Evolutionary conservation across 345 rosid genomes (phyloP).

Genomic region (Dimocarpus longan): DNA sequence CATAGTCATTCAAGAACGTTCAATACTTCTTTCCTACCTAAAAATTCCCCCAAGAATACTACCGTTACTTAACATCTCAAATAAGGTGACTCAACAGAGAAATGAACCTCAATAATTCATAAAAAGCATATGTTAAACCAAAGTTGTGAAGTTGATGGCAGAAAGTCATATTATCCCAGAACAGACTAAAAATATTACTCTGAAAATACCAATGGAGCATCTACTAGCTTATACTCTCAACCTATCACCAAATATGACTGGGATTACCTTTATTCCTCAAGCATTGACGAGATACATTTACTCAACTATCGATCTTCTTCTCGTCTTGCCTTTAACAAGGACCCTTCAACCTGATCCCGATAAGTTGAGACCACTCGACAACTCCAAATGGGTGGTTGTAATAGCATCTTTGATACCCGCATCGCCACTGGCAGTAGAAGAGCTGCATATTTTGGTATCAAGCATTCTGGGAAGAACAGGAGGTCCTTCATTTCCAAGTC

Average conservation of each 20-base stretch:
- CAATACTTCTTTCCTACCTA: neutral
- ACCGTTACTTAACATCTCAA: neutral
- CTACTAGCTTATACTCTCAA: neutral
- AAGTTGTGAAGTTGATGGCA: neutral
- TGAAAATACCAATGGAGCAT: neutral
- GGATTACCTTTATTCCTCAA: neutral
- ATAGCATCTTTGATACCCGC: constrained; percentile 27
- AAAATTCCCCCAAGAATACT: no score
- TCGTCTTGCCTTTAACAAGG: neutral
- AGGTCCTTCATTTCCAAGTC: constrained; percentile 24
- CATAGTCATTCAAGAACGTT: no score
- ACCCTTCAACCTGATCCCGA: constrained; percentile 9
- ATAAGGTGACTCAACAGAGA: neutral
- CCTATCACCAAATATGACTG: neutral
- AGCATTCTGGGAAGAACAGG: constrained; percentile 25
- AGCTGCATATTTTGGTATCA: constrained; percentile 19
- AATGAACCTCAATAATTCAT: neutral
- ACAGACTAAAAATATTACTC: neutral
- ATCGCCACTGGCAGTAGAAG: constrained; percentile 26
- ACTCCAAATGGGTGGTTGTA: constrained; percentile 29
- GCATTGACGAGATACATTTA: constrained; percentile 9
- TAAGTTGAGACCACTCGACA: constrained; percentile 4
- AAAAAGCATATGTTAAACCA: neutral
- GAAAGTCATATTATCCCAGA: constrained; percentile 1
- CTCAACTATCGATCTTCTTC: neutral